Evolutionary conservation across 148 eudicot genomes (phyloP), one percentile per base, ranked within the genome.

Genomic region (Cornus florida): DNA sequence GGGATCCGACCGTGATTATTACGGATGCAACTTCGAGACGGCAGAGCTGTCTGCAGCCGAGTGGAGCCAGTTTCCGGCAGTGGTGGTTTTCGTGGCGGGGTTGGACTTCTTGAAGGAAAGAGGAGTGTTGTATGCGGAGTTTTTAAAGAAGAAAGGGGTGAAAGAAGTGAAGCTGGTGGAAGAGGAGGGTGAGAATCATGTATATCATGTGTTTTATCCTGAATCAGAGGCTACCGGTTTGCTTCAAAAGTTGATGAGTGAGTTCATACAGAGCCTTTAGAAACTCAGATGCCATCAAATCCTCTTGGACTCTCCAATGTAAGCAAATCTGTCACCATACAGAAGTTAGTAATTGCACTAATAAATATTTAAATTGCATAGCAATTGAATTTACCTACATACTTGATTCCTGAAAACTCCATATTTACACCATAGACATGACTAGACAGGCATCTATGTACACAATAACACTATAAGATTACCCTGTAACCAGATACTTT

Each of bases 91-190:
- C 80, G 93, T 92, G 38, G 97, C 93, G 0, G 94, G 77, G 1
- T 35, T 85, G 19, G 98, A 94, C 77, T 91, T 94, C 74, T 77
- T 92, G 81, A 94, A 76, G 86, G 93, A 92, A 76, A 88, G 98
- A 75, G 97, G 95, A 2, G 90, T 84, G 1, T 84, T 83, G 88
- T 92, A 94, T 84, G 93, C 77, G 2, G 91, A 90, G 74, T 92
- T 81, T 76, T 75, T 92, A 80, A 77, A 70, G 87, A 81, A 59
- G 31, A 88, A 86, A 41, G 87, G 86, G 46, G 92, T 90, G 41
- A 80, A 83, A 68, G 64, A 64, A 22, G 94, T 91, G 82, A 80
- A 76, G 22, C 64, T 92, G 75, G 69, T 88, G 62, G 87, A 88
- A 73, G 88, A 87, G 1, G 75, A 84, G 79, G 84, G 79, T 10